A percentile compares a stretch with the other conserved stretches of the same genome.
Evolutionary conservation across 768 basidiomycete species (phyloP).

Genomic region (Pleurotus pulmonarius): DNA sequence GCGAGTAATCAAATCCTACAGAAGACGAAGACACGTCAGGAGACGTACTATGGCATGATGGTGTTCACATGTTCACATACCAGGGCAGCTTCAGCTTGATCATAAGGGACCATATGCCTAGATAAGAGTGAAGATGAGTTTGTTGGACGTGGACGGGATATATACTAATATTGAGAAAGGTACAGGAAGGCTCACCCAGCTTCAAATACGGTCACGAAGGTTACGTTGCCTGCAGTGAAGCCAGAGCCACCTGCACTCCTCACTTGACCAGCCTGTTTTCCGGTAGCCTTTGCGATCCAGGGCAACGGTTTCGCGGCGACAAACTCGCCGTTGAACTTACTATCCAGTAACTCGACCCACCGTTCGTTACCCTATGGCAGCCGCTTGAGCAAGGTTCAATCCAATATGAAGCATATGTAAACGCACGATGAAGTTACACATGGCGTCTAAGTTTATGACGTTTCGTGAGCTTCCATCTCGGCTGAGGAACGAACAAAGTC

Average conservation of each 20-base stretch:
- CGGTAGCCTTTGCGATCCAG: constrained; percentile 53
- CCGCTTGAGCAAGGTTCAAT: not conserved
- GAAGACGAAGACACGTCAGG: not conserved
- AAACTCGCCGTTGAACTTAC: constrained; percentile 62
- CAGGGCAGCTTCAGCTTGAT: constrained; percentile 85
- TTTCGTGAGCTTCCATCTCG: too few relatives aligned
- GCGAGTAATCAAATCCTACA: constrained; percentile 54
- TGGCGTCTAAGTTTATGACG: constrained; percentile 50
- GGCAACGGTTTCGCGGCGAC: constrained; percentile 39
- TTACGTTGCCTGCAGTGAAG: constrained; percentile 75
- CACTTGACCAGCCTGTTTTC: constrained; percentile 62
- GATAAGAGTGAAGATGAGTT: not conserved
- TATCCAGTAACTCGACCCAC: constrained; percentile 67
- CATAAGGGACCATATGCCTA: constrained; percentile 88
- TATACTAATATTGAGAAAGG: not conserved
- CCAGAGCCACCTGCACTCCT: constrained; percentile 65
- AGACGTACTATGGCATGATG: not conserved
- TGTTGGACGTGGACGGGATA: not conserved
- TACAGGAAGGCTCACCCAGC: constrained; percentile 59
- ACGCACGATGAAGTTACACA: constrained; percentile 81
- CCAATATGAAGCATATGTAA: not conserved
- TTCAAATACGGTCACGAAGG: constrained; percentile 73
- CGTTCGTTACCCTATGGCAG: constrained; percentile 63
- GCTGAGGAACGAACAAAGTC: too few relatives aligned
- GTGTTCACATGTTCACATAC: constrained; percentile 33